These are phyloP conservation scores for Purshia tridentata DNA, from an alignment of 306 rosid genomes.

Conservation along the genomic window DNA sequence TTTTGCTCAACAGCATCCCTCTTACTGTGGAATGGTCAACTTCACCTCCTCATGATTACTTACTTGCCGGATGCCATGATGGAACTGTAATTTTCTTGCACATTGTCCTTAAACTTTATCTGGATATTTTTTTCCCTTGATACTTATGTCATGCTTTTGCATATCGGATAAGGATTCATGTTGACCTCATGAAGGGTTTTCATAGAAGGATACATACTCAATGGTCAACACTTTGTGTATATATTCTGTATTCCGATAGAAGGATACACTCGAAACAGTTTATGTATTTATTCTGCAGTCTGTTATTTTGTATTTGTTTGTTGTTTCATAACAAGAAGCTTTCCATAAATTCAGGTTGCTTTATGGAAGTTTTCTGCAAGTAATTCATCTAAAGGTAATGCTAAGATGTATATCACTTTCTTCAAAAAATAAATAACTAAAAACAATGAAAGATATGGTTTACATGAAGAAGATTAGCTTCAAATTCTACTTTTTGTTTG, in stretches of 20 bases:
- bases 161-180: not conserved
- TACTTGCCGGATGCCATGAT: conserved; percentile 94
- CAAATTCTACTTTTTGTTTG: conserved; percentile 31
- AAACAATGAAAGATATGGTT: not conserved
- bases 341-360: conserved; percentile 63
- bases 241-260: not conserved
- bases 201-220: not conserved
- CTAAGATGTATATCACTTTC: conserved; percentile 13
- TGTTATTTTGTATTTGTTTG: not conserved
- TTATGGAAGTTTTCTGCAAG: conserved; percentile 76
- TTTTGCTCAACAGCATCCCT: conserved; percentile 66
- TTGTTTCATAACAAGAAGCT: conserved; percentile 32
- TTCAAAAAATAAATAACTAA: not conserved
- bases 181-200: not conserved
- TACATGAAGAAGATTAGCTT: conserved; percentile 7
- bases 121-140: conserved; percentile 9
- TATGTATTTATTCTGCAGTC: not conserved
- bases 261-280: not conserved
- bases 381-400: conserved; percentile 56
- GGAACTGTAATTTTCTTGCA: conserved; percentile 65
- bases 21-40: conserved; percentile 91
- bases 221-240: not conserved
- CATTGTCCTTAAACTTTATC: conserved; percentile 9
- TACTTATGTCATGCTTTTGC: conserved; percentile 8
- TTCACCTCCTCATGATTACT: conserved; percentile 68